phyloP scores from a whole-genome alignment of 1,139 yeast genomes.

The Arxiozyma slooffiae region DNA sequence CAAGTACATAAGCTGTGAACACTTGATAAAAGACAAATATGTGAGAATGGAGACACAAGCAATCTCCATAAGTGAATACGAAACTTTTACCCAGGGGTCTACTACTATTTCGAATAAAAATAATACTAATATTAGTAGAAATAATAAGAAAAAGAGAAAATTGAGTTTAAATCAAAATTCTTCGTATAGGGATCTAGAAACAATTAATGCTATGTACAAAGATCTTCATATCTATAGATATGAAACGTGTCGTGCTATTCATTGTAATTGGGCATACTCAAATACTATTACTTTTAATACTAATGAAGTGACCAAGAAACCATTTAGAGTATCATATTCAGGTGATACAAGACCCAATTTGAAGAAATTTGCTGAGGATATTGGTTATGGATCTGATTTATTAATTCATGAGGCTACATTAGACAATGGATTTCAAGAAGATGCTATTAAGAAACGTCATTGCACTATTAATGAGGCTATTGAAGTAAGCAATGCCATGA shows the following conservation, averaged over 20 bases:
- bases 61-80: conserved; percentile 24
- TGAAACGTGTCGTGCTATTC: conserved; percentile 65
- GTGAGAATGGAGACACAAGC: conserved; percentile 27
- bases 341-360: conserved; percentile 89
- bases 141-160: conserved; percentile 24
- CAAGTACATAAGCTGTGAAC: conserved; percentile 58
- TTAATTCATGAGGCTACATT: conserved; percentile 89
- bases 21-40: conserved; percentile 35
- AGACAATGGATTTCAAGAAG: conserved; percentile 69
- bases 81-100: conserved; percentile 3
- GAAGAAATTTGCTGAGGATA: conserved; percentile 42
- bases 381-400: conserved; percentile 64
- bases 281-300: conserved; percentile 43
- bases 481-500: conserved; percentile 58
- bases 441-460: conserved; percentile 75
- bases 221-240: conserved; percentile 33
- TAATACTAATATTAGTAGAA: conserved; percentile 10
- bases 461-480: conserved; percentile 89
- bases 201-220: conserved; percentile 23
- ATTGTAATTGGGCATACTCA: conserved; percentile 79
- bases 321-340: conserved; percentile 72
- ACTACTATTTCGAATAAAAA: neutral
- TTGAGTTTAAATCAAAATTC: conserved; percentile 24
- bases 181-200: conserved; percentile 16
- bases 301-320: conserved; percentile 18